Base-by-base conservation (phyloP, 768 basidiomycete species). In the Exidia glandulosa region DNA sequence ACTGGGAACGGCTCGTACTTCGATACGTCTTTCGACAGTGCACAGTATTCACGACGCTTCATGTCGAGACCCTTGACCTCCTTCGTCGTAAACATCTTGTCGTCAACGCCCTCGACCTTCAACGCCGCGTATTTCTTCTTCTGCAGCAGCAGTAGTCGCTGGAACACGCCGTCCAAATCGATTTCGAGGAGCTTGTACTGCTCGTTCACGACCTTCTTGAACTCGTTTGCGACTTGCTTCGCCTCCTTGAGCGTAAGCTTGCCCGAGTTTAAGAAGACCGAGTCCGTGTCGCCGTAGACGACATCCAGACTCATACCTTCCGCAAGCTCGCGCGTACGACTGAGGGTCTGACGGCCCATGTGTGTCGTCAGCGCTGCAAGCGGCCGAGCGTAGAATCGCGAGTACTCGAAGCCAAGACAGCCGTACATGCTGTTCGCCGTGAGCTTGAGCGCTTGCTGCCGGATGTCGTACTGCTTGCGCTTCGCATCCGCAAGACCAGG, bases 381-480 rank as follows among this genome's bases (percentile, higher is more conserved):
- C 0, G 94, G 93, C 47, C 91, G 82, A 25, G 96, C 96, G 64
- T 94, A 97, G 77, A 98, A 98, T 56, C 96, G 78, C 10, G 96
- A 97, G 66, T 93, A 89, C 68, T 94, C 93, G 69, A 97, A 98
- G 55, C 96, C 96, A 25, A 99, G 85, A 77, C 96, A 99, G 19
- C 96, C 96, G 72, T 99, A 99, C 96, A 98, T 99, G 78, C 91
- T 94, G 76, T 99, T 98, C 56, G 96, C 96, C 3, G 96, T 99
- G 33, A 98, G 84, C 74, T 98, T 98, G 56, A 98, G 77, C 1
- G 96, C 96, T 72, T 90, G 86, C 66, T 99, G 96, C 69, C 93
- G 94, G 75, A 98, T 96, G 67, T 99, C 94, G 68, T 87, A 98
- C 90, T 2, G 67, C 41, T 56, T 54, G 25, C 55, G 54, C 45